Evolutionary conservation across 176 grass and related monocot genomes (phyloP).

Genomic region (Alloteropsis semialata): DNA sequence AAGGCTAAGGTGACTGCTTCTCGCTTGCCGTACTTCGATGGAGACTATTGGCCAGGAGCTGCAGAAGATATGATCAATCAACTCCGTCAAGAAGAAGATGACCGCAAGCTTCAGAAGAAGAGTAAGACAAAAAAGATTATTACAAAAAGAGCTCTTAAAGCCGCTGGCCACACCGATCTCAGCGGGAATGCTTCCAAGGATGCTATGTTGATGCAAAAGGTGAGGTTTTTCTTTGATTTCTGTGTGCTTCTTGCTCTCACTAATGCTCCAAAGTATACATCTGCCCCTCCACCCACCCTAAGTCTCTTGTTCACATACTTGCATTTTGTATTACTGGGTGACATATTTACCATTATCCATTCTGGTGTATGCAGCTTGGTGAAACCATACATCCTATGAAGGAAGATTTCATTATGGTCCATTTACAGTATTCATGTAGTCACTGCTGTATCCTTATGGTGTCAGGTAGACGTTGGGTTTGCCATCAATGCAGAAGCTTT

Average conservation of each 20-base stretch:
- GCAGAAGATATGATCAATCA: slow-evolving; percentile 99
- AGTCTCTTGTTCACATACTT: slow-evolving; percentile 13
- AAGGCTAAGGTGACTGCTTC: slow-evolving; percentile 95
- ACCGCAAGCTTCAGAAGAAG: slow-evolving; percentile 83
- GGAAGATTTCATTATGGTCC: slow-evolving; percentile 99
- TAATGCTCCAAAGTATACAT: not conserved
- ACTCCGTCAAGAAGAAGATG: slow-evolving; percentile 93
- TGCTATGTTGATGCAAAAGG: slow-evolving; percentile 95
- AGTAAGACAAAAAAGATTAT: slow-evolving; percentile 92
- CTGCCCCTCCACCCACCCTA: not conserved
- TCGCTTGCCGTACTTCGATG: slow-evolving; percentile 95
- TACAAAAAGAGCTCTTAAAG: slow-evolving; percentile 95
- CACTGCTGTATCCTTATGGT: slow-evolving; percentile 92
- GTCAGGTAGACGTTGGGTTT: slow-evolving; percentile 88
- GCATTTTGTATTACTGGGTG: slow-evolving; percentile 16
- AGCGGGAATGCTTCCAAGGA: slow-evolving; percentile 92
- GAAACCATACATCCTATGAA: slow-evolving; percentile 98
- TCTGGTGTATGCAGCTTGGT: slow-evolving; percentile 67
- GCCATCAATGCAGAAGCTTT: slow-evolving; percentile 83
- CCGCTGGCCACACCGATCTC: slow-evolving; percentile 89
- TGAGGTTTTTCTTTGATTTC: slow-evolving; percentile 29
- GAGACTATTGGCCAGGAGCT: slow-evolving; percentile 99
- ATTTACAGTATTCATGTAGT: slow-evolving; percentile 87
- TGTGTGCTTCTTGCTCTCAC: slow-evolving; percentile 7
- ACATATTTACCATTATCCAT: slow-evolving; percentile 30